Evolutionary conservation across 2,329 filamentous ascomycete species (phyloP).

Genomic region (Exophiala viscosa): DNA sequence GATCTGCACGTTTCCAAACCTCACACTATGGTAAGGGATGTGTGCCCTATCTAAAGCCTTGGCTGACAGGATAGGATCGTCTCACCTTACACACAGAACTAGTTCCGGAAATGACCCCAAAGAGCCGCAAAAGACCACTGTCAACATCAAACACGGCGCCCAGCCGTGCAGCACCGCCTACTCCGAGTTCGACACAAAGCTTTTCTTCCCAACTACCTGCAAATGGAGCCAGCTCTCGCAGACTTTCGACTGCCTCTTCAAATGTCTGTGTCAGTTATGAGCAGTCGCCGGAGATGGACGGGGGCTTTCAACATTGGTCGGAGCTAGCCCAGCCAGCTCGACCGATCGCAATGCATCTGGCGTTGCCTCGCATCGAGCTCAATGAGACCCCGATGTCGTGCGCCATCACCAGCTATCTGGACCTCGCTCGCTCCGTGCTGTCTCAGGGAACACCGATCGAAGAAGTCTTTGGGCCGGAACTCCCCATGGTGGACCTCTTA

Average conservation of each 20-base stretch:
- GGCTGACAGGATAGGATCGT: neutral
- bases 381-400: neutral
- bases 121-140: neutral
- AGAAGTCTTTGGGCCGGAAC: conserved; percentile 3
- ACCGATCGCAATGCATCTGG: neutral
- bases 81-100: neutral
- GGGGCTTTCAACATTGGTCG: neutral
- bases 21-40: neutral
- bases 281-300: neutral
- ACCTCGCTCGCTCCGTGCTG: conserved; percentile 1
- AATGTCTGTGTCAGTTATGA: neutral
- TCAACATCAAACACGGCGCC: neutral
- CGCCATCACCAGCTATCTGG: conserved; percentile 6
- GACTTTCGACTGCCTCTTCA: neutral
- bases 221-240: neutral
- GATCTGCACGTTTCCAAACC: neutral
- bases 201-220: neutral
- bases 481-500: conserved; percentile 5
- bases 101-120: neutral
- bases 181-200: neutral
- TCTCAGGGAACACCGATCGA: neutral
- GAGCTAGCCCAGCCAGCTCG: neutral
- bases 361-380: conserved; percentile 2
- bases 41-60: too few relatives aligned
- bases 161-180: neutral